Evolutionary conservation across 2,329 filamentous ascomycete genomes (phyloP).

Genomic region (Lecanoromycetidae sp.): DNA sequence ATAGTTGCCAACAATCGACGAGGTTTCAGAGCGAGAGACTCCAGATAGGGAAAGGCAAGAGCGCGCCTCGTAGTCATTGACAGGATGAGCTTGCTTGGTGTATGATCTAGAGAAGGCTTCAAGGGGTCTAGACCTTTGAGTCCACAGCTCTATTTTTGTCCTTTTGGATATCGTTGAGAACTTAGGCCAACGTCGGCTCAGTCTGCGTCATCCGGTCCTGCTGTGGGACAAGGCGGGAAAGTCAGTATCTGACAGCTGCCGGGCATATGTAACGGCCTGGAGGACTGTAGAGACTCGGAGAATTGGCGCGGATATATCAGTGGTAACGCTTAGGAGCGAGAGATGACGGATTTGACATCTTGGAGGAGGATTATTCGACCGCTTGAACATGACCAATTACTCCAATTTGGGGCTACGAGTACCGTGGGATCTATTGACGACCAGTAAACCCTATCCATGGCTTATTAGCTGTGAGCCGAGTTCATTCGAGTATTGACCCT

Average conservation of each 20-base stretch:
- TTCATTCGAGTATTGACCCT: no score
- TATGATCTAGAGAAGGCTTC: background rate
- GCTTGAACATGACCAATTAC: background rate
- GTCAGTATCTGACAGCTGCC: background rate
- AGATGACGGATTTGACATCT: background rate
- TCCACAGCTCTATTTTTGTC: background rate
- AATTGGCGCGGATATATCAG: conserved; percentile 2
- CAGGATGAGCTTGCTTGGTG: background rate
- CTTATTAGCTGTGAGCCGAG: no score
- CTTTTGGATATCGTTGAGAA: background rate
- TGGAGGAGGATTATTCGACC: background rate
- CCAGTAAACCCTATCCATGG: background rate
- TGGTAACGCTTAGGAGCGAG: no score
- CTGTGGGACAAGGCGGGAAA: background rate
- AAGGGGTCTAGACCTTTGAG: background rate
- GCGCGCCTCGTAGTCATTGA: conserved; percentile 1
- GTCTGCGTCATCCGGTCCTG: background rate
- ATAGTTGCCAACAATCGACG: background rate
- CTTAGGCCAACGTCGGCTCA: background rate
- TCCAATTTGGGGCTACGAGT: no score
- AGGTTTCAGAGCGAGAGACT: background rate
- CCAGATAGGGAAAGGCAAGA: background rate
- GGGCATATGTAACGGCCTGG: background rate
- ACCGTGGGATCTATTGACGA: no score
- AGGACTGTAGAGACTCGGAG: background rate